These are phyloP conservation scores for Neocallimastix lanati DNA, from an alignment of 192 early-diverging fungal genomes.

Conservation along the genomic window DNA sequence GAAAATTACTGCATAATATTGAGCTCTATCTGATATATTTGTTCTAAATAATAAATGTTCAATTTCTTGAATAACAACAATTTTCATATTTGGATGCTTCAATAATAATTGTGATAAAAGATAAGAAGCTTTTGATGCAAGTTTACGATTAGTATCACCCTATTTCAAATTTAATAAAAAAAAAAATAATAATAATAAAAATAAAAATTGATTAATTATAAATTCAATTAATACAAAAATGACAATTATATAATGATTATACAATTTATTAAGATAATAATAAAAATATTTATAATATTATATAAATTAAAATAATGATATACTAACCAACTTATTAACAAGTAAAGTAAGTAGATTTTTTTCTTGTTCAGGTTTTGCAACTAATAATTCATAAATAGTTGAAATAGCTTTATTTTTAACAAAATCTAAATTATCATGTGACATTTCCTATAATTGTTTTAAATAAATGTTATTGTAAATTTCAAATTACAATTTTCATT, in stretches of 20 bases:
- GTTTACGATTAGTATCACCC: slow-evolving; percentile 74
- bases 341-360: slow-evolving; percentile 79
- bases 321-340: slow-evolving; percentile 60
- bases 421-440: slow-evolving; percentile 69
- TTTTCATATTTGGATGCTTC: slow-evolving; percentile 72
- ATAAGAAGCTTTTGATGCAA: slow-evolving; percentile 66
- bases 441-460: slow-evolving; percentile 37
- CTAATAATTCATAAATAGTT: slow-evolving; percentile 58
- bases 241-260: too few species aligned
- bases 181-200: too few species aligned
- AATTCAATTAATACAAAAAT: too few species aligned
- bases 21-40: slow-evolving; percentile 53
- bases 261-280: too few species aligned
- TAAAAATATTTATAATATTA: too few species aligned
- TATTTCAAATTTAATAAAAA: background rate
- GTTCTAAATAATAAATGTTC: slow-evolving; percentile 71
- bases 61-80: slow-evolving; percentile 67
- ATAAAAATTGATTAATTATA: too few species aligned
- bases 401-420: slow-evolving; percentile 64
- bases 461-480: too few species aligned
- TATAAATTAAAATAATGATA: too few species aligned
- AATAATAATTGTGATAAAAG: slow-evolving; percentile 57
- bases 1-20: slow-evolving; percentile 80
- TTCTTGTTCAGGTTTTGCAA: slow-evolving; percentile 86
- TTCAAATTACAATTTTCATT: too few species aligned